Evolutionary conservation across 1,284 basidiomycete species (phyloP).

Genomic region (Rugosomyces carneus): DNA sequence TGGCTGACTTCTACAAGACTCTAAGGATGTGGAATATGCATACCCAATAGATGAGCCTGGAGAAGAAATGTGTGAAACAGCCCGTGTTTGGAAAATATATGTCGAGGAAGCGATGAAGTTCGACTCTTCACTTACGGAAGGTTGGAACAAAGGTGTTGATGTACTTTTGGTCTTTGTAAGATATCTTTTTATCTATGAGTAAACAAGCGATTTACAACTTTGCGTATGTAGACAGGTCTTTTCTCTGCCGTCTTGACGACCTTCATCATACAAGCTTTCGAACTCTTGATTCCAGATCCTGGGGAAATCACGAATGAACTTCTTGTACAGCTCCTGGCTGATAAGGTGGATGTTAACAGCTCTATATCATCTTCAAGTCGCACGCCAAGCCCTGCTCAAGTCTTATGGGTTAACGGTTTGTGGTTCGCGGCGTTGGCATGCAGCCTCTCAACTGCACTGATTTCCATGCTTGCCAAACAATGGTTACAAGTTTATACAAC

Average conservation of each 20-base stretch:
- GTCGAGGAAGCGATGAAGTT: conserved; percentile 30
- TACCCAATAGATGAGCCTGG: conserved; percentile 21
- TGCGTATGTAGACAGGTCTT: conserved; percentile 31
- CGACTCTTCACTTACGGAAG: conserved; percentile 30
- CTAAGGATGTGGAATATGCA: conserved; percentile 2
- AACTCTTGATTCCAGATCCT: conserved; percentile 28
- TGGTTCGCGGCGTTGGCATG: conserved; percentile 37
- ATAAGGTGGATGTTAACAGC: conserved; percentile 19
- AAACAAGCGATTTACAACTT: not conserved
- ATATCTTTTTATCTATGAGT: conserved; percentile 1
- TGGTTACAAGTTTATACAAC: conserved; percentile 35
- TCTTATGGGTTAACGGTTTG: conserved; percentile 36
- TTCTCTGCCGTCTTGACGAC: conserved; percentile 42
- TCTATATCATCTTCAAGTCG: conserved; percentile 11
- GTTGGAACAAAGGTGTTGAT: conserved; percentile 34
- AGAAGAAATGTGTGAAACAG: conserved; percentile 24
- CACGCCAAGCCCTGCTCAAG: conserved; percentile 15
- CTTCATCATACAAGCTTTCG: conserved; percentile 37
- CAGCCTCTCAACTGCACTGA: conserved; percentile 34
- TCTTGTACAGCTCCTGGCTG: conserved; percentile 24
- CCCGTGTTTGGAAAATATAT: conserved; percentile 34
- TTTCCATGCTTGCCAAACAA: conserved; percentile 40
- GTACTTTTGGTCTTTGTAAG: conserved; percentile 38
- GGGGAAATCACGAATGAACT: conserved; percentile 30
- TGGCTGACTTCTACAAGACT: not conserved